phyloP scores from a whole-genome alignment of 345 rosid species.

The Arabis alpina region DNA sequence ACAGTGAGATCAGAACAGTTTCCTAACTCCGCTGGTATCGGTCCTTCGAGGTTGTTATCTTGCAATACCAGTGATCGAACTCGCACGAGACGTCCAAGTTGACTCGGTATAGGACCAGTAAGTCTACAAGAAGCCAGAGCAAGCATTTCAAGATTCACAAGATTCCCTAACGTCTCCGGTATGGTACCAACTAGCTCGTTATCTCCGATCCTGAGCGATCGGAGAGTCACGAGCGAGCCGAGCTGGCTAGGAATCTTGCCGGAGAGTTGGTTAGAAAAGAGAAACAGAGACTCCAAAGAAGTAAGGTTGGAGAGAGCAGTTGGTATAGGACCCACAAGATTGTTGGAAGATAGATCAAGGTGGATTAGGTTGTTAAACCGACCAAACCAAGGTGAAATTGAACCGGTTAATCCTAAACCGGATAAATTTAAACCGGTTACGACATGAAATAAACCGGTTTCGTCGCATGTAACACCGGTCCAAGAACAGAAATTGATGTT shows the following conservation, averaged over 20 bases:
- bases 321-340: conserved; percentile 87
- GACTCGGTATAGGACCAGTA: conserved; percentile 65
- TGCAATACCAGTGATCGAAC: conserved; percentile 61
- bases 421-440: conserved; percentile 63
- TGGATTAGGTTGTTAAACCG: conserved; percentile 71
- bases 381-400: conserved; percentile 67
- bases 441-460: conserved; percentile 47
- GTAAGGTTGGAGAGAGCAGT: conserved; percentile 76
- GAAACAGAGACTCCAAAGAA: conserved; percentile 75
- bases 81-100: conserved; percentile 59
- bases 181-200: conserved; percentile 75
- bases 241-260: conserved; percentile 78
- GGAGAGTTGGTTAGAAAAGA: conserved; percentile 83
- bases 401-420: conserved; percentile 63
- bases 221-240: conserved; percentile 64
- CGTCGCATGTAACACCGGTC: conserved; percentile 71
- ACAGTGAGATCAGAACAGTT: conserved; percentile 70
- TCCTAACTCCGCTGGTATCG: conserved; percentile 69
- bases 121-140: conserved; percentile 79
- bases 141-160: conserved; percentile 61
- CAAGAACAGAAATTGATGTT: conserved; percentile 66
- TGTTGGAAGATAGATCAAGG: conserved; percentile 92
- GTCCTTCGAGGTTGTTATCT: conserved; percentile 69
- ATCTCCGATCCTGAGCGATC: conserved; percentile 72
- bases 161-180: conserved; percentile 67